These are phyloP conservation scores for Aphanomyces cochlioides DNA, from an alignment of 352 stramenopile species.

Conservation along the genomic window DNA sequence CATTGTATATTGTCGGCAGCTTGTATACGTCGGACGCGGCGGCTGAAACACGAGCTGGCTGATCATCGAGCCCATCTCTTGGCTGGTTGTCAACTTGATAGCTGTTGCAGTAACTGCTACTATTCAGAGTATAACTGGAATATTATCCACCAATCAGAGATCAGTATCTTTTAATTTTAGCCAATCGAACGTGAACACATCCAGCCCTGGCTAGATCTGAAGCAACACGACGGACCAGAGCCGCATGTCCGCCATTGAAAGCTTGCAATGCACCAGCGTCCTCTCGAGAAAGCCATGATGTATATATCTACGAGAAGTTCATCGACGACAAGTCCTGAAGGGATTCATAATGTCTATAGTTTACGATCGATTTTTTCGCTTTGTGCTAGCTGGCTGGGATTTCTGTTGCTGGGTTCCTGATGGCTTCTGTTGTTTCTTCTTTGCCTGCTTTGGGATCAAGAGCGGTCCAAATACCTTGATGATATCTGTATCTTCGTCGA, in stretches of 20 bases:
- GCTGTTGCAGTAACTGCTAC: too few species aligned
- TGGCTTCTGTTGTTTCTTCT: slow-evolving; percentile 10
- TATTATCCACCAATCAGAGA: too few species aligned
- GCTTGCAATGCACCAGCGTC: too few species aligned
- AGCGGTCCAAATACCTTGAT: slow-evolving; percentile 8
- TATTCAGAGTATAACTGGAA: too few species aligned
- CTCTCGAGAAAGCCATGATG: too few species aligned
- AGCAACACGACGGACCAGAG: too few species aligned
- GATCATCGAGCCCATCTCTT: slow-evolving; percentile 71
- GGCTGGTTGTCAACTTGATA: not conserved
- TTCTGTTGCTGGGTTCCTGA: not conserved
- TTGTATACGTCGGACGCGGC: slow-evolving; percentile 67
- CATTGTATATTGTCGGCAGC: slow-evolving; percentile 90
- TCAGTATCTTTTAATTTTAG: too few species aligned
- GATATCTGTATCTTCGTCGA: slow-evolving; percentile 17
- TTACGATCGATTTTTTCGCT: slow-evolving; percentile 17
- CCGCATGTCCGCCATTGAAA: too few species aligned
- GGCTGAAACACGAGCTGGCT: slow-evolving; percentile 87
- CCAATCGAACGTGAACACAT: too few species aligned
- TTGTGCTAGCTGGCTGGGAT: not conserved
- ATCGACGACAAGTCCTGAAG: too few species aligned
- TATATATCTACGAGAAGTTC: too few species aligned
- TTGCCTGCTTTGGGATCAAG: slow-evolving; percentile 14
- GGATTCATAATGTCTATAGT: not conserved
- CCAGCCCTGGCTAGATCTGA: too few species aligned